Base-by-base conservation (phyloP, 805 yeast species). In the Candida berthetii region DNA sequence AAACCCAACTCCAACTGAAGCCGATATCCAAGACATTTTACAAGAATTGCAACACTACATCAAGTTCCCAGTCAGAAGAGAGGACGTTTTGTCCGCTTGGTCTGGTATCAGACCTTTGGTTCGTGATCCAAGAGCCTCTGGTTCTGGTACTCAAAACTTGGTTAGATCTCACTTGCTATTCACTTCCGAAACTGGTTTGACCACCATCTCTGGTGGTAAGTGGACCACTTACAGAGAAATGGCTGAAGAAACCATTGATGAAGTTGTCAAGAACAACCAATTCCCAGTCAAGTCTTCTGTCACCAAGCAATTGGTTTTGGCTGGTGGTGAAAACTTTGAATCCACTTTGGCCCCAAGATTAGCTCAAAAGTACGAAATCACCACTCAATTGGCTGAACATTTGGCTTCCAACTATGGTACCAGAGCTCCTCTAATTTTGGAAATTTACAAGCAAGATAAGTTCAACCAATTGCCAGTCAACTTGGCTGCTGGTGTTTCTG, bases 191-290 rank as follows among this genome's bases (percentile, higher is more conserved):
- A 72, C 84, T 42, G 93, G 91, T 20, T 74, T 90, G 52, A 72
- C 90, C 32, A 90, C 98, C 32, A 85, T 90, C 50, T 82, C 95
- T 16, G 98, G 97, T 56, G 98, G 98, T 62, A 90, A 90, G 69
- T 90, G 98, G 98, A 90, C 98, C 41, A 90, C 98, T 31, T 91
- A 90, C 71, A 78, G 97, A 69, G 95, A 88, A 69, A 90, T 90
- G 97, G 96, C 97, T 18, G 82, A 90, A 68, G 96, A 91, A 68
- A 86, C 96, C 36, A 81, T 90, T 37, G 82, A 86, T 62, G 78
- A 78, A 51, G 79, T 85, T 41, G 71, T 86, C 37, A 70, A 76
- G 57, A 66, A 67, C 39, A 69, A 72, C 40, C 53, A 64, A 37
- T 66, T 72, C 43, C 48, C 60, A 32, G 71, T 69, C 38, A 60